phyloP scores from a whole-genome alignment of 495 filamentous ascomycete species.

The Xanthoparmelia taractica region DNA sequence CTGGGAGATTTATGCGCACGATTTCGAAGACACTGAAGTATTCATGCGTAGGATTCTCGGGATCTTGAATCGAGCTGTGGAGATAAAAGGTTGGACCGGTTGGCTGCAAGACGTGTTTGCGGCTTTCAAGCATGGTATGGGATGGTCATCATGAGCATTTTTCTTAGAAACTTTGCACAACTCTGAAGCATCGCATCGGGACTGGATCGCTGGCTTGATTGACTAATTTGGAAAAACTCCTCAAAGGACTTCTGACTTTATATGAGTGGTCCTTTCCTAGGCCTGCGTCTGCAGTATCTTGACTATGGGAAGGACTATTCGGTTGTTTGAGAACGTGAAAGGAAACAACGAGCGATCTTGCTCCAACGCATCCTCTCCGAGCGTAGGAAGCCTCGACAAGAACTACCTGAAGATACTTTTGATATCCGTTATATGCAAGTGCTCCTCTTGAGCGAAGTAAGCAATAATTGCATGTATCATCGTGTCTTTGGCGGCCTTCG shows the following conservation, averaged over 20 bases:
- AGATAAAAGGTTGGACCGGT: constrained; percentile 43
- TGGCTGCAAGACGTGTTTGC: constrained; percentile 40
- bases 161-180: too few species aligned
- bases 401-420: neutral
- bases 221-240: neutral
- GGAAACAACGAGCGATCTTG: neutral
- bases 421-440: neutral
- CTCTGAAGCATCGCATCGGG: neutral
- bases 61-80: constrained; percentile 41
- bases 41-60: constrained; percentile 41
- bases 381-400: neutral
- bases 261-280: too few species aligned
- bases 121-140: constrained; percentile 11
- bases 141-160: neutral
- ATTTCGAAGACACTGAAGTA: constrained; percentile 47
- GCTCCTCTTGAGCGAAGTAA: neutral
- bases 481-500: neutral
- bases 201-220: neutral
- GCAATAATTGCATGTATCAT: neutral
- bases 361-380: neutral
- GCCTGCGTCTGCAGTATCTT: too few species aligned
- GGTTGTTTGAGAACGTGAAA: neutral
- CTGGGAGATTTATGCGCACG: constrained; percentile 52
- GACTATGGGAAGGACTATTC: neutral
- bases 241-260: too few species aligned